phyloP scores from a whole-genome alignment of 345 rosid genomes.

The Eutrema heterophyllum region DNA sequence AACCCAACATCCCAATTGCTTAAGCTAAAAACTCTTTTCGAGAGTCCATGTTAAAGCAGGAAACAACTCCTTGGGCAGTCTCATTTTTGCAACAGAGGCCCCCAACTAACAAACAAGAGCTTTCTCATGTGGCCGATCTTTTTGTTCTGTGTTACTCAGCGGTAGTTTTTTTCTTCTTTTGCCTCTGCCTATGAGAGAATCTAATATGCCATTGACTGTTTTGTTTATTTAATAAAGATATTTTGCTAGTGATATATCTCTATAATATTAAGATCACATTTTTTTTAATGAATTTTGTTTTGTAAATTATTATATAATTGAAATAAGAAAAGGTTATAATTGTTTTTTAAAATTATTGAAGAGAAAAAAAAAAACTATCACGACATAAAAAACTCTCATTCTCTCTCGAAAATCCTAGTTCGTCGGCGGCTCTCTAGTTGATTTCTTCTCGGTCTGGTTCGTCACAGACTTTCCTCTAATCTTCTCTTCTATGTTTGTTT shows the following conservation, averaged over 20 bases:
- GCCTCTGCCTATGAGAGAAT: not conserved
- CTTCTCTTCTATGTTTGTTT: no score
- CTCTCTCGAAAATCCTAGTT: no score
- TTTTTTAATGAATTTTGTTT: no score
- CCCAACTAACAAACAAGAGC: conserved; percentile 2
- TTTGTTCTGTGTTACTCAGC: not conserved
- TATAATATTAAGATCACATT: no score
- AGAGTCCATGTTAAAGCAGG: conserved; percentile 13
- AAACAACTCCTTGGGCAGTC: not conserved
- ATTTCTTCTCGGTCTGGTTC: no score
- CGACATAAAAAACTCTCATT: no score
- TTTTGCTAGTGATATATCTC: not conserved
- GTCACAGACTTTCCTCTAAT: no score
- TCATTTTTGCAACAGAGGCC: conserved; percentile 19
- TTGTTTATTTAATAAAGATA: not conserved
- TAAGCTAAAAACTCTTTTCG: conserved; percentile 8
- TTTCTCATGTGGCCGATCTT: conserved; percentile 12
- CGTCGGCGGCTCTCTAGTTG: no score
- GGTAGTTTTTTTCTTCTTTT: not conserved
- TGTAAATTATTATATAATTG: no score
- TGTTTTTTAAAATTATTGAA: no score
- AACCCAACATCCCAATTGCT: conserved; percentile 82
- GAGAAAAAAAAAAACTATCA: no score
- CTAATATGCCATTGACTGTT: not conserved
- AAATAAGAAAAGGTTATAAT: no score